Conservation (phyloP, 495 filamentous ascomycete species). For the Ascodesmis nigricans region DNA sequence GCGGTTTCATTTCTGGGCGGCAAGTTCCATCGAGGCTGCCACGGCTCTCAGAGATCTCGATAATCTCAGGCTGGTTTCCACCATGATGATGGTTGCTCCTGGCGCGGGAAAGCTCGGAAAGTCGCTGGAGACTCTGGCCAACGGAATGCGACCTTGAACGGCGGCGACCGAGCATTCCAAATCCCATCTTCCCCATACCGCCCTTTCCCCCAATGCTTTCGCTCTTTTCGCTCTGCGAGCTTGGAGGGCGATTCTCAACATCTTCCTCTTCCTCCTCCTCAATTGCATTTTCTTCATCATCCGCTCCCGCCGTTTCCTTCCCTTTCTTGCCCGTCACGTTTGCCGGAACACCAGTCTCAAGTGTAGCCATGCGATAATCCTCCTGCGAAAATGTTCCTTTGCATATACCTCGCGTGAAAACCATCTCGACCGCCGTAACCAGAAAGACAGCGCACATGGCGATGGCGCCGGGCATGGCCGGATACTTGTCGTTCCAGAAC, state of each 20-base stretch:
- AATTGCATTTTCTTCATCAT: constrained; percentile 6
- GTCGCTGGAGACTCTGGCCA: constrained; percentile 13
- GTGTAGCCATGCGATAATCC: constrained; percentile 18
- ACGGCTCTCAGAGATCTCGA: no score
- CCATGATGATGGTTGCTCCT: no score
- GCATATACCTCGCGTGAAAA: constrained; percentile 32
- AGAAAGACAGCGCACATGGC: constrained; percentile 60
- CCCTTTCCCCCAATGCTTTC: constrained; percentile 18
- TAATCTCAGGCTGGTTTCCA: no score
- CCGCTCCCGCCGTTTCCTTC: no score
- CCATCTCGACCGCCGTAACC: constrained; percentile 57
- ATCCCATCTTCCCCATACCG: constrained; percentile 17
- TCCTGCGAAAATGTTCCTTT: constrained; percentile 24
- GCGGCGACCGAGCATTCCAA: constrained; percentile 20
- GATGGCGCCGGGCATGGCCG: constrained; percentile 53
- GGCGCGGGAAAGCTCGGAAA: no score
- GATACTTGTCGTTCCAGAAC: constrained; percentile 51
- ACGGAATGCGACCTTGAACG: constrained; percentile 15
- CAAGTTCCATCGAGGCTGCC: no score
- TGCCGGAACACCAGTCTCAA: constrained; percentile 7
- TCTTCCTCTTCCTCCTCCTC: no score
- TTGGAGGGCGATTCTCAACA: no score
- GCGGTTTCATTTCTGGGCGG: no score
- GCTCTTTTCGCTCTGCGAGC: no score
- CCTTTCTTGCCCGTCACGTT: no score